A percentile compares a stretch with the other conserved stretches of the same genome.
Evolutionary conservation across 306 rosid genomes (phyloP).

Genomic region (Argentina anserina): DNA sequence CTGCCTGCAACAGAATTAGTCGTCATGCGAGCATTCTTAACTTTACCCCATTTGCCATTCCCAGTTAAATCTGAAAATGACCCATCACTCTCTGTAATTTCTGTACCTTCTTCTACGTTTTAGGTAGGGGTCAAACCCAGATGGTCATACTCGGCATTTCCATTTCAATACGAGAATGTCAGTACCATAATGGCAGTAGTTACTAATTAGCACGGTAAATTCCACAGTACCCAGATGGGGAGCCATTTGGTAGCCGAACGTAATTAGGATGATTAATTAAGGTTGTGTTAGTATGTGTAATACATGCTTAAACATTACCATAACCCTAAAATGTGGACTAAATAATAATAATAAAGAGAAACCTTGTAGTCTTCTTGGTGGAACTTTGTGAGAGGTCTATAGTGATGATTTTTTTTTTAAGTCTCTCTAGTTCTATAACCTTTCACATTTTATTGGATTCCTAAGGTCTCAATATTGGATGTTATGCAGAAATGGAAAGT

Average conservation of each 20-base stretch:
- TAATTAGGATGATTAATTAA: not conserved
- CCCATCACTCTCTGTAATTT: not conserved
- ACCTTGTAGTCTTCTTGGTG: slow-evolving; percentile 8
- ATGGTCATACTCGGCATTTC: not conserved
- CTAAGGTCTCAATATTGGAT: not conserved
- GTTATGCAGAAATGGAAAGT: not conserved
- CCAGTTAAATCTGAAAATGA: not conserved
- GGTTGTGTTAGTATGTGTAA: not conserved
- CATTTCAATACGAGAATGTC: not conserved
- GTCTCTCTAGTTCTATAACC: not conserved
- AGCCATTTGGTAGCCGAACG: not conserved
- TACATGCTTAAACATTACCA: slow-evolving; percentile 4
- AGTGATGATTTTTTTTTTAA: not conserved
- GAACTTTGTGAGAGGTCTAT: not conserved
- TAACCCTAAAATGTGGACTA: slow-evolving; percentile 6
- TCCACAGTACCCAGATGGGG: not conserved
- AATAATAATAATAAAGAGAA: not conserved
- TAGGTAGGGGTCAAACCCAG: not conserved
- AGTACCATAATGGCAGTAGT: not conserved
- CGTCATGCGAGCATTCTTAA: not conserved
- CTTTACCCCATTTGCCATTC: not conserved
- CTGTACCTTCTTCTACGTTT: not conserved
- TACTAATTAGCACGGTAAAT: not conserved
- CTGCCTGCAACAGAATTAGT: slow-evolving; percentile 9
- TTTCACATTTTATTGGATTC: slow-evolving; percentile 4